Evolutionary conservation across 108 stramenopile species (phyloP), one percentile per base, ranked within the genome.

Genomic region (Mayamaea pseudoterrestris): DNA sequence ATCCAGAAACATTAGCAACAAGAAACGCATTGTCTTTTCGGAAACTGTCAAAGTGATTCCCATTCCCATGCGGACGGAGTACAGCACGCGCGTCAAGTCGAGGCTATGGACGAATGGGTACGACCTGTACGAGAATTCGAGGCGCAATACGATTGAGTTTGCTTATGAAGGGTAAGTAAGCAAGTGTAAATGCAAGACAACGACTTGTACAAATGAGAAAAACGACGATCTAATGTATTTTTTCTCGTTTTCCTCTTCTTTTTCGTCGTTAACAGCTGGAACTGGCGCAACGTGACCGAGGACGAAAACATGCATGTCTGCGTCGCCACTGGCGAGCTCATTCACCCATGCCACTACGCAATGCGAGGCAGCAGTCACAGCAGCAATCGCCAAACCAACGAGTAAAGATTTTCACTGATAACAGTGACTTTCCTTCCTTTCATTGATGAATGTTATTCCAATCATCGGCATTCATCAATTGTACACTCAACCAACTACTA

Each of bases 271-370:
- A 1, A 27, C 35, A 67, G 66, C 1, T 86, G 78, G 74, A 54
- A 80, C 41, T 80, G 78, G 83, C 46, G 70, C 41, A 73, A 62
- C 22, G 76, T 68, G 9, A 40, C 65, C 21, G 83, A 86, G 44
- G 83, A 82, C 52, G 78, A 80, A 16, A 30, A 55, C 9, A 80
- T 87, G 78, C 74, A 65, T 40, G 48, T 73, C 16, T 58, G 63
- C 22, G 31, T 50, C 40, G 27, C 45, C 2, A 63, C 57, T 23
- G 74, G 76, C 9, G 76, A 85, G 31, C 65, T 69, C 4, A 68
- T 85, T 24, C 83, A 85, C 57, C 83, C 83, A 7, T 72, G 72
- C 13, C 83, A 85, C 61, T 76, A 41, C 36, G 55, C n/a, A n/a
- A n/a, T n/a, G n/a, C n/a, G n/a, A n/a, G n/a, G n/a, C n/a, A n/a